Evolutionary conservation across 345 rosid genomes (phyloP), one percentile per base, ranked within the genome.

Genomic region (Rhodamnia argentea): DNA sequence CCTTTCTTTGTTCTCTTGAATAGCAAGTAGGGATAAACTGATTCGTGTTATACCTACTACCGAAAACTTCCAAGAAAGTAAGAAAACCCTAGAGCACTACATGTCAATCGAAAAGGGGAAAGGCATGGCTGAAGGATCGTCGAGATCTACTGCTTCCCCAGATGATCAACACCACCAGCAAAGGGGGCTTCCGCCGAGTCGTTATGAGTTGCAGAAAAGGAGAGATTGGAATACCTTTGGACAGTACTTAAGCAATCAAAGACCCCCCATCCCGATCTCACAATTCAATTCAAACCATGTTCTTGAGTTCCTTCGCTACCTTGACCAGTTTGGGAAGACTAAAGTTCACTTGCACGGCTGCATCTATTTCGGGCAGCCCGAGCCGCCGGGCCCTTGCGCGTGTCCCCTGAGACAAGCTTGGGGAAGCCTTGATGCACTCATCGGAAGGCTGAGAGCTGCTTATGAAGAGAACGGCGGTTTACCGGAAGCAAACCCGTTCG

Each of bases 191-290:
- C 92, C 93, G 1, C 87, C 94, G 55, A 96, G 99, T 89, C 88
- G 99, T 14, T 96, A 96, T 84, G 98, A 95, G 88, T 94, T 98
- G 6, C 99, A 96, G 75, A 96, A 96, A 86, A 85, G 98, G 57
- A 83, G 98, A 87, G 98, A 96, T n/a, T 96, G 98, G 98, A 95
- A 94, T 87, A 96, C 98, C 87, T 96, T 96, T 82, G 94, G 98
- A 14, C 98, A 96, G 90, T 95, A 93, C 91, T 85, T 96, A 27
- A 93, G 98, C 85, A 96, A 96, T 89, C 99, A 93, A 70, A 91
- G 95, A 26, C 99, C 99, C 2, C 98, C 99, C 5, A 95, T 96
- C 9, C 90, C 92, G 20, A 86, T 94, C 75, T 89, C 98, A 6
- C 94, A 93, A 89, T 95, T 96, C 88, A 91, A 89, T 85, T 84